Conservation (phyloP, 1,139 yeast species). For the Candida sp. region DNA sequence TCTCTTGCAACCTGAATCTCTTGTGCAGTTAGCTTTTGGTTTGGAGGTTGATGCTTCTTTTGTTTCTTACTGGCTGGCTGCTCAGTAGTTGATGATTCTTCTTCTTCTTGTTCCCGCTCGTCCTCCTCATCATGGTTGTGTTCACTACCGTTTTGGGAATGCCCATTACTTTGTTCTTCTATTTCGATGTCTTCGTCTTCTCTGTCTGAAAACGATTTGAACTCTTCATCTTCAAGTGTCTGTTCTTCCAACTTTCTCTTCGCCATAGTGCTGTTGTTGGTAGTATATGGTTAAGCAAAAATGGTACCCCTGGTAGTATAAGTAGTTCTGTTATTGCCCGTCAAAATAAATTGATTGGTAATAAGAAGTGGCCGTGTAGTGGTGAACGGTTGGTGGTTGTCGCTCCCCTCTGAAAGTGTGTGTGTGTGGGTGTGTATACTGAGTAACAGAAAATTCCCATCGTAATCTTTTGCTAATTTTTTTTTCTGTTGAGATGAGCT, state of each 20-base stretch:
- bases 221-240: constrained; percentile 17
- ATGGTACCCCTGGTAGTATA: not conserved
- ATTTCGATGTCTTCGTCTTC: constrained; percentile 5
- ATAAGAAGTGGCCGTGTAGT: not conserved
- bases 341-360: constrained; percentile 4
- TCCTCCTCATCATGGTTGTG: constrained; percentile 12
- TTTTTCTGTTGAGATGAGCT: not conserved
- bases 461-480: not conserved
- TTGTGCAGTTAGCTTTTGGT: constrained; percentile 64
- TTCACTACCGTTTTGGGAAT: constrained; percentile 13
- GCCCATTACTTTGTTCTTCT: constrained; percentile 11
- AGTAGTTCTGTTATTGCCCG: not conserved
- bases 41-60: constrained; percentile 12
- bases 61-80: constrained; percentile 39
- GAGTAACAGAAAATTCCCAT: not conserved
- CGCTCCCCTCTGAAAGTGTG: not conserved
- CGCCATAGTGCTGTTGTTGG: constrained; percentile 22
- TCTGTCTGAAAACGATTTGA: constrained; percentile 12
- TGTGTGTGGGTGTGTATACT: not conserved
- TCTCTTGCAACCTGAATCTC: constrained; percentile 93
- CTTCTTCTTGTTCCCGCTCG: constrained; percentile 16
- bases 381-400: not conserved
- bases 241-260: constrained; percentile 31
- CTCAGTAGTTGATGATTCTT: constrained; percentile 13
- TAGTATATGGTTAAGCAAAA: not conserved